Conservation (phyloP, 2,329 filamentous ascomycete genomes). For the Sphaerulina musiva region DNA sequence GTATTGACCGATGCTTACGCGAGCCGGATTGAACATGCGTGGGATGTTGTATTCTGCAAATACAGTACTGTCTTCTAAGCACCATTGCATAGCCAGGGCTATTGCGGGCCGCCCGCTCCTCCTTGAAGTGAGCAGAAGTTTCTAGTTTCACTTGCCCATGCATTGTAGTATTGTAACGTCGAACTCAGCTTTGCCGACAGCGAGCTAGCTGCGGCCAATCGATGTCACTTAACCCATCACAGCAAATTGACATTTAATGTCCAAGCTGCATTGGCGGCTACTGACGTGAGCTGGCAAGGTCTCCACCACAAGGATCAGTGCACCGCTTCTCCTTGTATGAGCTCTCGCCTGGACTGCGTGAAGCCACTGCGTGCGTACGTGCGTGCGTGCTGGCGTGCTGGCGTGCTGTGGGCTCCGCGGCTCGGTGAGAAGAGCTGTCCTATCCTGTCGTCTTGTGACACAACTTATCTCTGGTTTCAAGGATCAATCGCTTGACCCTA, state of each 20-base stretch:
- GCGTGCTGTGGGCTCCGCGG: too few relatives aligned
- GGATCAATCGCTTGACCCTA: too few relatives aligned
- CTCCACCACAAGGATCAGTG: slow-evolving; percentile 4
- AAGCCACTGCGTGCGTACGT: neutral
- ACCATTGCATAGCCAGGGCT: neutral
- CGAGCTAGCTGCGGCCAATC: neutral
- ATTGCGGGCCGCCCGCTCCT: neutral
- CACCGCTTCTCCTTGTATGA: neutral
- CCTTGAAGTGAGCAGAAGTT: neutral
- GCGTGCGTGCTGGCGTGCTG: too few relatives aligned
- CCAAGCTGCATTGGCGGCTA: neutral
- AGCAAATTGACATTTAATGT: neutral
- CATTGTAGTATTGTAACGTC: neutral
- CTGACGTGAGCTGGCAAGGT: neutral
- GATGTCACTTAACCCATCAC: neutral
- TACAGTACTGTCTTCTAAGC: neutral
- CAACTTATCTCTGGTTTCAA: too few relatives aligned
- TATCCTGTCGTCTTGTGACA: too few relatives aligned
- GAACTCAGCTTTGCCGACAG: neutral
- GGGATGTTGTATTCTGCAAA: neutral
- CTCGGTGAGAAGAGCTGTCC: too few relatives aligned
- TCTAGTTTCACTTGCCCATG: neutral
- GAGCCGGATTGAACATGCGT: neutral
- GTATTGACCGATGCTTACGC: slow-evolving; percentile 1
- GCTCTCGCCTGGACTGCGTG: neutral